Percentiles rank a stretch among this genome's conserved stretches.
These are phyloP conservation scores for Mrakiaceae sp. DNA, from an alignment of 1,284 basidiomycete species.

Conservation along the genomic window DNA sequence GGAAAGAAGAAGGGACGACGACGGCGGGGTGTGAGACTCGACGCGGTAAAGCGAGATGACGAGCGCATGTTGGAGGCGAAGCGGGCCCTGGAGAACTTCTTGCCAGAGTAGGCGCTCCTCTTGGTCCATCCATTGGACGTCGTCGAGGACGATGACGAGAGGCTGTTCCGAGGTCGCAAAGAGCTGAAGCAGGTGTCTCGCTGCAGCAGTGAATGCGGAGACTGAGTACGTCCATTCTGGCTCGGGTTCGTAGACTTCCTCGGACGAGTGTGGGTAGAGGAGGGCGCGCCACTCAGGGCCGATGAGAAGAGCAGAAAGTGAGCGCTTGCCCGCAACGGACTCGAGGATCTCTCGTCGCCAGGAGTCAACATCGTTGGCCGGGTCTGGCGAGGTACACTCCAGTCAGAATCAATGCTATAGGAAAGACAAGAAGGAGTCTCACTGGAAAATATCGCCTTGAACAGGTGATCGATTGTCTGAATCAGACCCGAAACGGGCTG, in stretches of 20 bases:
- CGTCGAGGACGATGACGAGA: constrained; percentile 29
- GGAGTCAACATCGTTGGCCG: no score
- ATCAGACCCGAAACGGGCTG: constrained; percentile 28
- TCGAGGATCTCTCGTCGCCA: no score
- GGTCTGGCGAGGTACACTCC: no score
- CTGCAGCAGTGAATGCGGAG: no score
- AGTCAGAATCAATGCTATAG: no score
- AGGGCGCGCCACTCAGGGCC: constrained; percentile 23
- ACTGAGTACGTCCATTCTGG: constrained; percentile 22
- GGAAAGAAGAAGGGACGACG: no score
- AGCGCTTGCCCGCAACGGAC: constrained; percentile 17
- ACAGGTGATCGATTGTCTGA: constrained; percentile 23
- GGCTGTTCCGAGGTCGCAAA: constrained; percentile 27
- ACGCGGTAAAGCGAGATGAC: no score
- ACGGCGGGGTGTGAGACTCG: no score
- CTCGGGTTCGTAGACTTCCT: constrained; percentile 11
- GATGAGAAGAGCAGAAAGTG: constrained; percentile 26
- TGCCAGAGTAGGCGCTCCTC: constrained; percentile 13
- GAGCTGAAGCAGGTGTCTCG: constrained; percentile 23
- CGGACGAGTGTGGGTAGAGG: constrained; percentile 17
- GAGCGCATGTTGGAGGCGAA: no score
- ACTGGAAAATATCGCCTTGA: no score
- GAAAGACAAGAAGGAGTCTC: no score
- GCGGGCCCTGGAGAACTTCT: no score
- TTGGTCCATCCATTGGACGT: constrained; percentile 28